Evolutionary conservation across 805 yeast genomes (phyloP).

Genomic region (Debaryomyces prosopidis): DNA sequence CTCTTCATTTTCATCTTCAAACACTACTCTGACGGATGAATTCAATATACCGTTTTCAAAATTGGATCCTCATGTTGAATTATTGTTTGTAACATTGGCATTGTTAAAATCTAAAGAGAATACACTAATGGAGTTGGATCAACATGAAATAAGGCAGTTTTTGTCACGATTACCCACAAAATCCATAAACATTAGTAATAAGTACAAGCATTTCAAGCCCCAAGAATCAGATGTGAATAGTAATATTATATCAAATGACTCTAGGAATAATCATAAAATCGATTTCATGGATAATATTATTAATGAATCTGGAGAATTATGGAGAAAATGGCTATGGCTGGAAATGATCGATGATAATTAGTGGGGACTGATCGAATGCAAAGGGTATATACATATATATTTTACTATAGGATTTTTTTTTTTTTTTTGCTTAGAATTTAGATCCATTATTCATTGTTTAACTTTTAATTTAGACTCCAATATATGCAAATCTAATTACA

Average conservation of each 20-base stretch:
- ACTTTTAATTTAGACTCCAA: too few relatives aligned
- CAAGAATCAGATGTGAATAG: conserved; percentile 3
- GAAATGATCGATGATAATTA: conserved; percentile 36
- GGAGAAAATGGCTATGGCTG: conserved; percentile 77
- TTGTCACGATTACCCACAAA: conserved; percentile 58
- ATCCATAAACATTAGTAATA: conserved; percentile 32
- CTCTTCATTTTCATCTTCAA: conserved; percentile 8
- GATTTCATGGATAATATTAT: conserved; percentile 74
- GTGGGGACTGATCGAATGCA: too few relatives aligned
- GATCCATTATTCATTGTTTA: too few relatives aligned
- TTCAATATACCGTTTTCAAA: conserved; percentile 51
- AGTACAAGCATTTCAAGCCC: conserved; percentile 33
- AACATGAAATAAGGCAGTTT: conserved; percentile 81
- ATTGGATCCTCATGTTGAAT: conserved; percentile 73
- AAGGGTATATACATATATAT: neutral
- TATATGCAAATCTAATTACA: too few relatives aligned
- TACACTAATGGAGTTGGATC: conserved; percentile 82
- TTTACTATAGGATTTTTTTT: neutral
- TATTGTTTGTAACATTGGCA: conserved; percentile 74
- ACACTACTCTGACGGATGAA: conserved; percentile 2
- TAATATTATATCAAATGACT: conserved; percentile 30
- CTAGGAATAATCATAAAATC: conserved; percentile 36
- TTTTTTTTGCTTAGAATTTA: neutral
- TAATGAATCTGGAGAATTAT: conserved; percentile 79
- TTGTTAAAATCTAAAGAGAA: conserved; percentile 78